These are phyloP conservation scores for Xylariaceae sp. DNA, from an alignment of 2,329 filamentous ascomycete species.

Conservation along the genomic window DNA sequence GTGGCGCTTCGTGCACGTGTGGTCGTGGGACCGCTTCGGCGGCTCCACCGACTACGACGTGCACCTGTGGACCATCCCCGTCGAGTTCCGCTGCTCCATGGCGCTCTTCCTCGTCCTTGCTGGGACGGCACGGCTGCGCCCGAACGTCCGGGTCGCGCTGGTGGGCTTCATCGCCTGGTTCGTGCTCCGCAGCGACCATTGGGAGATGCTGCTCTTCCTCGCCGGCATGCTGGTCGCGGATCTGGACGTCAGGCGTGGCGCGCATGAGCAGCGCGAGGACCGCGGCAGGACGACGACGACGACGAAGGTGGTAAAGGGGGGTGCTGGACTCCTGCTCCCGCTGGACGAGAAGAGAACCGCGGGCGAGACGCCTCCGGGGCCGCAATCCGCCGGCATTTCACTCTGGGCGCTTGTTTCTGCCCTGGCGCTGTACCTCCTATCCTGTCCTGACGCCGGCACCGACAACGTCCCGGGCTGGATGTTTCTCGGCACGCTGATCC, in stretches of 20 bases:
- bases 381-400: slow-evolving; percentile 16
- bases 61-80: slow-evolving; percentile 68
- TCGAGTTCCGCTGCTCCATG: slow-evolving; percentile 65
- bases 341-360: slow-evolving; percentile 26
- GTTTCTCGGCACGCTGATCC: slow-evolving; percentile 54
- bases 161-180: slow-evolving; percentile 51
- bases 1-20: slow-evolving; percentile 58
- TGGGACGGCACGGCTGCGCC: slow-evolving; percentile 54
- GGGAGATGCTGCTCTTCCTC: slow-evolving; percentile 63
- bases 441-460: slow-evolving; percentile 49
- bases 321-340: slow-evolving; percentile 35
- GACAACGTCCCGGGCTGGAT: slow-evolving; percentile 58
- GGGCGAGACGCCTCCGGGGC: slow-evolving; percentile 4
- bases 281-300: background rate
- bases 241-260: slow-evolving; percentile 55
- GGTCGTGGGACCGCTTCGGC: slow-evolving; percentile 54
- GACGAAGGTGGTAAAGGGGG: no score
- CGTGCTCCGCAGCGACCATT: slow-evolving; percentile 54
- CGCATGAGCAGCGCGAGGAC: slow-evolving; percentile 42
- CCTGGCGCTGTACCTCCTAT: slow-evolving; percentile 59
- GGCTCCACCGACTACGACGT: slow-evolving; percentile 60
- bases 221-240: slow-evolving; percentile 62
- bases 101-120: slow-evolving; percentile 61
- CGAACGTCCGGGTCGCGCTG: slow-evolving; percentile 49
- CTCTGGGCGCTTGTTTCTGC: slow-evolving; percentile 53